Evolutionary conservation across 2,329 filamentous ascomycete genomes (phyloP).

Genomic region (Dryadomyces quercivorus): DNA sequence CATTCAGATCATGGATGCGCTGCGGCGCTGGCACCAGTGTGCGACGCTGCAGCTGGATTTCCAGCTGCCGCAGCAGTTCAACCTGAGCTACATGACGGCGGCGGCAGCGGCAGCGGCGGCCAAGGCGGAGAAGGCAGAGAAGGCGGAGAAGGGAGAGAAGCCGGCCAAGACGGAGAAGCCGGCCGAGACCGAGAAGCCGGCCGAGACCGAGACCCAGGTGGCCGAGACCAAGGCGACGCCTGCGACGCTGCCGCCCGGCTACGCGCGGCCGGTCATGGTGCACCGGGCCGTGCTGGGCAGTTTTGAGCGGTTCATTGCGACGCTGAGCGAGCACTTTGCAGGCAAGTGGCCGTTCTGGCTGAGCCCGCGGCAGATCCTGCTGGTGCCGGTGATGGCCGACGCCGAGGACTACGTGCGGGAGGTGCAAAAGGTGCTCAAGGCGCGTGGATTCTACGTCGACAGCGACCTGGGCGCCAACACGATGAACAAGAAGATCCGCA

Average conservation of each 20-base stretch:
- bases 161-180: slow-evolving; percentile 5
- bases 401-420: slow-evolving; percentile 65
- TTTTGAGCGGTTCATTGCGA: slow-evolving; percentile 52
- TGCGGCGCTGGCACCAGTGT: slow-evolving; percentile 67
- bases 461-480: slow-evolving; percentile 65
- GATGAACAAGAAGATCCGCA: slow-evolving; percentile 82
- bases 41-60: slow-evolving; percentile 94
- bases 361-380: slow-evolving; percentile 67
- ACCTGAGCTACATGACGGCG: slow-evolving; percentile 17
- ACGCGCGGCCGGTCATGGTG: slow-evolving; percentile 73
- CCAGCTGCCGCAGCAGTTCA: slow-evolving; percentile 32
- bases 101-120: slow-evolving; percentile 10
- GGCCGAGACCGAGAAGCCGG: no score
- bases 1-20: slow-evolving; percentile 81
- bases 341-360: slow-evolving; percentile 89
- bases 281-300: slow-evolving; percentile 73
- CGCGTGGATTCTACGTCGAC: slow-evolving; percentile 57
- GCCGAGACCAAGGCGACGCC: slow-evolving; percentile 14
- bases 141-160: slow-evolving; percentile 1
- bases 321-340: slow-evolving; percentile 72
- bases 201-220: slow-evolving; percentile 2
- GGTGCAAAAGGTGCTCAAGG: slow-evolving; percentile 55
- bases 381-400: slow-evolving; percentile 65
- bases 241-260: slow-evolving; percentile 54
- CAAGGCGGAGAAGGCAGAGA: slow-evolving; percentile 1